Conservation (phyloP, 768 basidiomycete genomes). For the Krasilnikovozyma curviuscula region DNA sequence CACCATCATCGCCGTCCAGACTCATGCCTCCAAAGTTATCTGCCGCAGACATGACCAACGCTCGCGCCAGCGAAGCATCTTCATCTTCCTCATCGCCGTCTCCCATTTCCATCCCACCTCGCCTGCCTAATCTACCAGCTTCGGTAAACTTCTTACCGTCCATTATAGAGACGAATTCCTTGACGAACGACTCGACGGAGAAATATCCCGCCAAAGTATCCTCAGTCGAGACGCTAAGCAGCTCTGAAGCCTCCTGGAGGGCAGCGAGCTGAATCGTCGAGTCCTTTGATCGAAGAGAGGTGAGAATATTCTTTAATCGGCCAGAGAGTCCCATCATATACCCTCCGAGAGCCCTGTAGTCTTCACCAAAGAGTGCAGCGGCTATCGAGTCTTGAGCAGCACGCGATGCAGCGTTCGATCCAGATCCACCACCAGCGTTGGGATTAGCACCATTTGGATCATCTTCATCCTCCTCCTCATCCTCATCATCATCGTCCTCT, state of each 20-base stretch:
- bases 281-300: conserved; percentile 61
- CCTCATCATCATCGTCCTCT: conserved; percentile 36
- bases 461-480: conserved; percentile 35
- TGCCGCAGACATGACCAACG: conserved; percentile 40
- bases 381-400: conserved; percentile 19
- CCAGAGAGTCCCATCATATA: conserved; percentile 76
- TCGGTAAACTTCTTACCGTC: conserved; percentile 31
- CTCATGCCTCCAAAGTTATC: conserved; percentile 33
- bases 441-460: conserved; percentile 27
- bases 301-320: conserved; percentile 75
- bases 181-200: conserved; percentile 75
- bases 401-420: conserved; percentile 25
- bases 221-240: conserved; percentile 89
- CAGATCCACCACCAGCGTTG: conserved; percentile 2
- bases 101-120: background rate
- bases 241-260: conserved; percentile 80
- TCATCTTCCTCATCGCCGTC: conserved; percentile 31
- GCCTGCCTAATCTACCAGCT: background rate
- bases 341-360: conserved; percentile 73
- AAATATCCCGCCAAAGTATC: conserved; percentile 94
- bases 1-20: conserved; percentile 27
- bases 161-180: conserved; percentile 76
- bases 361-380: conserved; percentile 34
- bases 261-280: conserved; percentile 46
- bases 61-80: conserved; percentile 73